Conservation (phyloP, 768 basidiomycete genomes). For the Lactarius quietus region DNA sequence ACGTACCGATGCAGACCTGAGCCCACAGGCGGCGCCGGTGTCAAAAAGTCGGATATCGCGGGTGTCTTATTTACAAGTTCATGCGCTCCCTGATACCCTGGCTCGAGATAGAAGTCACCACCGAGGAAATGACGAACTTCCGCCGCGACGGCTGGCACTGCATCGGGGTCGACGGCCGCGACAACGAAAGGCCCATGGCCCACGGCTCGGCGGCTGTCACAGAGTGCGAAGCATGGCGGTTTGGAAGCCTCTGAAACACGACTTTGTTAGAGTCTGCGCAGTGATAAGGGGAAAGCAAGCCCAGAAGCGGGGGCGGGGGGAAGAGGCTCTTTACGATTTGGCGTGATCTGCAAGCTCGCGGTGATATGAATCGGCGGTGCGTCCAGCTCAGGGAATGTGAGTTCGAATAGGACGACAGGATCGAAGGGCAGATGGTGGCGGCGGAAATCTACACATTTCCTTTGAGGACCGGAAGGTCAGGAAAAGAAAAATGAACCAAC, state of each 20-base stretch:
- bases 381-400: constrained; percentile 4
- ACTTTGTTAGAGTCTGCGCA: no score
- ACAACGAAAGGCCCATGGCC: constrained; percentile 14
- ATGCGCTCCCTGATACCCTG: not conserved
- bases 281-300: no score
- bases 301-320: no score
- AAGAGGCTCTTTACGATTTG: not conserved
- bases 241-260: not conserved
- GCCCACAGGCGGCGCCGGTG: constrained; percentile 42
- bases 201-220: no score
- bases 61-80: constrained; percentile 39
- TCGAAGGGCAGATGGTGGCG: not conserved
- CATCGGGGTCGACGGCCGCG: constrained; percentile 15
- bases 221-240: not conserved
- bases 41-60: constrained; percentile 40
- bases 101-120: not conserved
- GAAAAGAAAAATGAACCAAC: not conserved
- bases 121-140: constrained; percentile 19
- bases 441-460: not conserved
- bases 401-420: constrained; percentile 4
- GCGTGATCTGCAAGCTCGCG: not conserved
- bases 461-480: not conserved
- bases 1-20: constrained; percentile 43
- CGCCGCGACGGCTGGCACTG: not conserved
- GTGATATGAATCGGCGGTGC: not conserved